Evolutionary conservation across 352 stramenopile genomes (phyloP).

Genomic region (Phytophthora sojae): DNA sequence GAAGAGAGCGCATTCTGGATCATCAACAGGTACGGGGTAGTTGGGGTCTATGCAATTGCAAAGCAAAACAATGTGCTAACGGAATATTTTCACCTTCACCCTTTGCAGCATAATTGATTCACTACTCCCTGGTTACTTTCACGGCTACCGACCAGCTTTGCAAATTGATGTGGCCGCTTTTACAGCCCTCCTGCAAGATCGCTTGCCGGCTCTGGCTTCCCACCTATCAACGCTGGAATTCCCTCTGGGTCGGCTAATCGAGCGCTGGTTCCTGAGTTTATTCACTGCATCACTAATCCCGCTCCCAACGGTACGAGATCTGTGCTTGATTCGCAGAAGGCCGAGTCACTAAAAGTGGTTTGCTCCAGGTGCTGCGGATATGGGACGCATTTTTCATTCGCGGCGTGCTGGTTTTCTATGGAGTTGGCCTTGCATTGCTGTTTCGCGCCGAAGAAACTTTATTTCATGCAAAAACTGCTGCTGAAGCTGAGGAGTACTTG

Average conservation of each 20-base stretch:
- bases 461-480: conserved; percentile 62
- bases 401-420: conserved; percentile 75
- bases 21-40: conserved; percentile 66
- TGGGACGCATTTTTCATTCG: conserved; percentile 86
- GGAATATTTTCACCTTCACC: background rate
- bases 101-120: conserved; percentile 63
- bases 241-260: conserved; percentile 58
- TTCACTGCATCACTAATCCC: conserved; percentile 76
- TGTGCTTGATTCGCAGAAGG: background rate
- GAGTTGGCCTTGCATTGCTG: conserved; percentile 72
- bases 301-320: conserved; percentile 62
- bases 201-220: conserved; percentile 55
- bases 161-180: conserved; percentile 78
- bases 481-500: conserved; percentile 63
- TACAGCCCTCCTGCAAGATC: conserved; percentile 55
- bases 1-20: conserved; percentile 87
- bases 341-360: background rate
- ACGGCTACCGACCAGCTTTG: conserved; percentile 74
- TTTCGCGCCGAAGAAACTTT: conserved; percentile 72
- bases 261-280: conserved; percentile 81
- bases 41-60: background rate
- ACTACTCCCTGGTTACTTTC: conserved; percentile 79
- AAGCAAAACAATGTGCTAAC: background rate
- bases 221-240: conserved; percentile 66
- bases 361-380: conserved; percentile 65